Conservation (phyloP, 345 rosid species). For the Sisymbrium altissimum region DNA sequence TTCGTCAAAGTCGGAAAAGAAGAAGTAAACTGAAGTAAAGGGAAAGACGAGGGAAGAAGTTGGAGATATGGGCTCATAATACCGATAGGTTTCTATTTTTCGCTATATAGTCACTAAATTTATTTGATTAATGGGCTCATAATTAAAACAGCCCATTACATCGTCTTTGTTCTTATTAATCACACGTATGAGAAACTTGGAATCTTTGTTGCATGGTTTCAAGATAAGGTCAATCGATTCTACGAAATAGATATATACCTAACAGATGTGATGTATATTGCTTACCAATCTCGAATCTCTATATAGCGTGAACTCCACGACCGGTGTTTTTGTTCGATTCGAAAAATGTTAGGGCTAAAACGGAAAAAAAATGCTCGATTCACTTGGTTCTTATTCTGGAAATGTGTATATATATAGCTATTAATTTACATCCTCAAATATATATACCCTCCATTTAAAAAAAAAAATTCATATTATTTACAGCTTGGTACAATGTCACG, state of each 20-base stretch:
- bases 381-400: neutral
- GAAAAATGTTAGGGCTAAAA: neutral
- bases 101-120: too few relatives aligned
- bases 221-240: neutral
- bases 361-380: neutral
- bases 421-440: neutral
- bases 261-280: neutral
- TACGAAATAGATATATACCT: neutral
- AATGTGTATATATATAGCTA: neutral
- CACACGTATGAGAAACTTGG: neutral
- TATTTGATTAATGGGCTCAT: too few relatives aligned
- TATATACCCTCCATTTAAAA: neutral
- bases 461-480: neutral
- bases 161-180: too few relatives aligned
- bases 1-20: too few relatives aligned
- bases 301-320: neutral
- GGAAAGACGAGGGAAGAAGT: too few relatives aligned
- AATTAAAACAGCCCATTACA: too few relatives aligned
- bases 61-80: too few relatives aligned
- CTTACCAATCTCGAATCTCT: conserved; percentile 9
- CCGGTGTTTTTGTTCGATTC: neutral
- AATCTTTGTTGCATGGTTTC: neutral
- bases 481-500: conserved; percentile 16
- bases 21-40: too few relatives aligned
- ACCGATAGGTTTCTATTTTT: too few relatives aligned